Base-by-base conservation (phyloP, 2,329 filamentous ascomycete genomes). In the Gnomoniopsis sp. region DNA sequence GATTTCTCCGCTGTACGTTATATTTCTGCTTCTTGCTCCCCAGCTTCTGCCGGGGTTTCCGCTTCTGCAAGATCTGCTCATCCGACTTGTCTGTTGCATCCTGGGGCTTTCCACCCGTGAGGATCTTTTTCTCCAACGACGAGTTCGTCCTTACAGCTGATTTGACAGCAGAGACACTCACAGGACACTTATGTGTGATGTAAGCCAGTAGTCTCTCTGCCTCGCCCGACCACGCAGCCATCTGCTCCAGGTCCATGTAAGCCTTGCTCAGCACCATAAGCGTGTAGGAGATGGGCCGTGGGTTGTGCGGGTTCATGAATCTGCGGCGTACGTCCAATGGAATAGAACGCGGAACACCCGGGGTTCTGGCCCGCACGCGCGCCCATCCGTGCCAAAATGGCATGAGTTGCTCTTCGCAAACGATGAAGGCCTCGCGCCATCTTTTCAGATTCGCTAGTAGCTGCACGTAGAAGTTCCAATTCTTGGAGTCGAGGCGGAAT, bases 331-430 rank as follows among this genome's bases (percentile, higher is more conserved):
- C 62, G 52, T 77, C 75, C 30, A 77, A 65, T 11, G 75, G 71
- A 15, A 75, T 61, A 23, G 61, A 50, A 21, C 67, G 69, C 54
- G 64, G 64, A 48, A 67, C 57, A 21, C 66, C 69, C 52, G 63
- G 64, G 38, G 55, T 63, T 1, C 49, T 54, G 22, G 30, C 41
- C 8, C 74, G 74, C 46, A 68, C 69, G 2, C 63, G 57, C 30
- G 67, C 62, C 90, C 92, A 97, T 23, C 91, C 91, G 12, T 83
- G 82, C 83, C 92, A 96, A 36, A 83, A 79, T 1, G 83, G 80
- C 83, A 96, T 96, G 57, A 98, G 86, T 61, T 85, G 84, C 26
- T 79, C 74, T 75, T 98, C 93, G 69, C 90, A 93, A 53, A 87
- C 74, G 22, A 75, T 69, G 73, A 95, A 96, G 41, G 92, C 92